A percentile compares a stretch with the other conserved stretches of the same genome.
These are phyloP conservation scores for Lyophyllum decastes DNA, from an alignment of 768 basidiomycete genomes.

Conservation along the genomic window DNA sequence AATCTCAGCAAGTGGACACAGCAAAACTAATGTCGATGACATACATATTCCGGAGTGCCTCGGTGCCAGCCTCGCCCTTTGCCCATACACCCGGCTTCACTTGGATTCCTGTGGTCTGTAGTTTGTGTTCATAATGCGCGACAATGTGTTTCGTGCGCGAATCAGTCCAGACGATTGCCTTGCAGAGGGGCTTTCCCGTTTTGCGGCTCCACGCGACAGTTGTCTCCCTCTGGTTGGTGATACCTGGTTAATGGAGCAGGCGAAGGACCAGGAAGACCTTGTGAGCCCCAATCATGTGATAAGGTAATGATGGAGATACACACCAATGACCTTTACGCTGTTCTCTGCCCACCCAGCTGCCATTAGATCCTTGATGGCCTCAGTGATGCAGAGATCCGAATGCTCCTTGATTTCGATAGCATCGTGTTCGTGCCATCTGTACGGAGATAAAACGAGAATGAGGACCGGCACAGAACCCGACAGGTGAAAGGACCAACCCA, in stretches of 20 bases:
- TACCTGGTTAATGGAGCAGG: constrained; percentile 46
- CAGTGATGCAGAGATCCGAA: constrained; percentile 74
- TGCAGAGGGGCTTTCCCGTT: constrained; percentile 87
- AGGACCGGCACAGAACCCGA: background rate
- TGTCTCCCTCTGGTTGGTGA: constrained; percentile 98
- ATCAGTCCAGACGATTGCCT: constrained; percentile 96
- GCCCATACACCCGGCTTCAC: constrained; percentile 63
- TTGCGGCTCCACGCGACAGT: constrained; percentile 89
- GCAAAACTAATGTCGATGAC: constrained; percentile 22
- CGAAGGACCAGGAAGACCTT: background rate
- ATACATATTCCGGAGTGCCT: constrained; percentile 68
- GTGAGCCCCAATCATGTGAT: constrained; percentile 17
- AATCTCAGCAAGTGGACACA: background rate
- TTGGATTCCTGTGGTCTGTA: constrained; percentile 75
- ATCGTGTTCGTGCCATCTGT: constrained; percentile 95
- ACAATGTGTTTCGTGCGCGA: constrained; percentile 88
- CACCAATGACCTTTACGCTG: constrained; percentile 91
- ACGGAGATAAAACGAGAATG: constrained; percentile 4
- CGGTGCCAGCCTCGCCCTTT: constrained; percentile 69
- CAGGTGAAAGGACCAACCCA: constrained; percentile 56
- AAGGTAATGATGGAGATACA: constrained; percentile 11
- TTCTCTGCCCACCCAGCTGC: constrained; percentile 73
- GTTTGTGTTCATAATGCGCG: constrained; percentile 72
- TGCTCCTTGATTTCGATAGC: constrained; percentile 77
- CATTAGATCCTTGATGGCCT: constrained; percentile 71